These are phyloP conservation scores for Solanum hybrid DNA, from an alignment of 305 asterid species.

Conservation along the genomic window DNA sequence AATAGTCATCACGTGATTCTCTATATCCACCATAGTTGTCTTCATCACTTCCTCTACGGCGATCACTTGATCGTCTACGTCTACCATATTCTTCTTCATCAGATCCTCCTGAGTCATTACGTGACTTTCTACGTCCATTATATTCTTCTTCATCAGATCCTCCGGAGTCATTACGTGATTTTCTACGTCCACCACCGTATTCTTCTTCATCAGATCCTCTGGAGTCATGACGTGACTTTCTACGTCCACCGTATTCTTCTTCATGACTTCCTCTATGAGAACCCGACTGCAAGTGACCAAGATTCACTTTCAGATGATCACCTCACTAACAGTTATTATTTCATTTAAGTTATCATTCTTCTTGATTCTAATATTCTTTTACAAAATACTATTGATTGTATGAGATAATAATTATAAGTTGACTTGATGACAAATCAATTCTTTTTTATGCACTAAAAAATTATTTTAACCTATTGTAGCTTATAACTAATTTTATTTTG, in stretches of 20 bases:
- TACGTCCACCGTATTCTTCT: background rate
- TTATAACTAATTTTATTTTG: background rate
- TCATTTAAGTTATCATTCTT: background rate
- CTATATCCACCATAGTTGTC: background rate
- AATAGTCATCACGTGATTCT: slow-evolving; percentile 17
- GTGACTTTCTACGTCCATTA: slow-evolving; percentile 60
- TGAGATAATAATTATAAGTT: background rate
- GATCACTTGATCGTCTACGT: background rate
- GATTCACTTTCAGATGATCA: background rate
- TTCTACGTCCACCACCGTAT: background rate
- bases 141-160: slow-evolving; percentile 2
- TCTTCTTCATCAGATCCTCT: background rate
- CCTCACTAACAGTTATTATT: background rate
- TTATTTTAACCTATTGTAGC: background rate
- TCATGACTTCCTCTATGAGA: slow-evolving; percentile 17
- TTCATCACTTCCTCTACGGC: background rate
- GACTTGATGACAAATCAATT: background rate
- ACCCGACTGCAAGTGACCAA: slow-evolving; percentile 30
- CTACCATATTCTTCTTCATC: background rate
- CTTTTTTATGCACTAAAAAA: background rate
- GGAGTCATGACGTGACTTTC: background rate
- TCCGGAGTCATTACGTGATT: background rate
- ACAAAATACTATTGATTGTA: background rate
- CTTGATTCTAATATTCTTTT: background rate
- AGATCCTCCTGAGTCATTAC: slow-evolving; percentile 13